Conservation (phyloP, 139 green algal species). For the Mesotaenium endlicherianum region DNA sequence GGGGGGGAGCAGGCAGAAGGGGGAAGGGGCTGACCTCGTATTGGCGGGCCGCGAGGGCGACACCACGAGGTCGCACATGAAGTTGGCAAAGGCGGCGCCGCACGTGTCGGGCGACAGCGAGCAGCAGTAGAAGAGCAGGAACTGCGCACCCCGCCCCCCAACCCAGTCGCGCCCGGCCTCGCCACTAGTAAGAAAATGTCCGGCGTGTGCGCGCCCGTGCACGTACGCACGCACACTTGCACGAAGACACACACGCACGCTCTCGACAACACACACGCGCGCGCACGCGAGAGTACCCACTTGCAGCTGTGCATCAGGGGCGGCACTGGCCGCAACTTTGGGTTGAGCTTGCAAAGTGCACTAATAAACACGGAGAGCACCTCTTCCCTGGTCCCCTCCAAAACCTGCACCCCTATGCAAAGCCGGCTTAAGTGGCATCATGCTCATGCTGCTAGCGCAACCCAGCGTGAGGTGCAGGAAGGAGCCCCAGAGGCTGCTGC, state of each 20-base stretch:
- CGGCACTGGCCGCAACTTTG: neutral
- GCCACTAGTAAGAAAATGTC: neutral
- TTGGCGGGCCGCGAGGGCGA: constrained; percentile 63
- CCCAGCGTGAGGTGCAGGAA: too few relatives aligned
- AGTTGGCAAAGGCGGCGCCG: constrained; percentile 51
- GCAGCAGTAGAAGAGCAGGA: constrained; percentile 70
- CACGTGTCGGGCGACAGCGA: constrained; percentile 9
- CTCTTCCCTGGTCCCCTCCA: too few relatives aligned
- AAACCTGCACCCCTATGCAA: neutral
- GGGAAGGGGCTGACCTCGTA: constrained; percentile 38
- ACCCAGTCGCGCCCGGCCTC: neutral
- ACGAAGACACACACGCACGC: neutral
- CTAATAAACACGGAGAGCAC: neutral
- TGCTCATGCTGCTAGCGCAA: too few relatives aligned
- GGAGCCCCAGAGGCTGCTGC: neutral
- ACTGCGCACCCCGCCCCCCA: constrained; percentile 41
- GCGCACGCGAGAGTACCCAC: too few relatives aligned
- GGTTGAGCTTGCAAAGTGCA: neutral
- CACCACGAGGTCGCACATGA: constrained; percentile 62
- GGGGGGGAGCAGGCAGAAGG: neutral
- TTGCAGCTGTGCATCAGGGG: neutral
- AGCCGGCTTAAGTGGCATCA: neutral
- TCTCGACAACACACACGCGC: neutral
- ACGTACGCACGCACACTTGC: neutral
- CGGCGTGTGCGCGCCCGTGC: neutral